A percentile compares a stretch with the other conserved stretches of the same genome.
Conservation (phyloP, 306 rosid species). For the Purshia tridentata region DNA sequence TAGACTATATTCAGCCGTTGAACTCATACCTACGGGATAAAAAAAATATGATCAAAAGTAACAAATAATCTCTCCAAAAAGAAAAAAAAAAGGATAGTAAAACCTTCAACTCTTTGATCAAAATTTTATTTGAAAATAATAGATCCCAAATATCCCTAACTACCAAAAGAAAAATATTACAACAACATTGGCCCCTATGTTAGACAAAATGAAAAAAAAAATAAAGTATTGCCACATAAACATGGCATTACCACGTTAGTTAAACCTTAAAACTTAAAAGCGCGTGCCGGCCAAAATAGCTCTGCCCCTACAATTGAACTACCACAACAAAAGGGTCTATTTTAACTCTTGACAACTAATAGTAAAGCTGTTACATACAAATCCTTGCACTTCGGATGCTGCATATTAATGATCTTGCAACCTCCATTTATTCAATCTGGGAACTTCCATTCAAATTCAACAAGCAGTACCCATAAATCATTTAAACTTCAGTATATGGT, state of each 20-base stretch:
- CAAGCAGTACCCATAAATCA: conserved; percentile 4
- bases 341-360: not conserved
- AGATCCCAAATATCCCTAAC: not conserved
- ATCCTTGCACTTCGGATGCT: not conserved
- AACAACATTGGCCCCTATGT: not conserved
- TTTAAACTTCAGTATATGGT: not conserved
- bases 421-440: not conserved
- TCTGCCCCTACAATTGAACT: not conserved
- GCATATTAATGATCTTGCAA: not conserved
- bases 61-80: not conserved
- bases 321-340: not conserved
- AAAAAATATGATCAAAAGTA: too few species aligned
- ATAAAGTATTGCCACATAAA: not conserved
- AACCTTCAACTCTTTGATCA: not conserved
- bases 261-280: not conserved
- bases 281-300: too few species aligned
- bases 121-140: not conserved
- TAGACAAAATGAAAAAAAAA: not conserved
- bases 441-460: not conserved
- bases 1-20: too few species aligned
- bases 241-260: not conserved
- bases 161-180: not conserved
- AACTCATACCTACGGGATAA: too few species aligned
- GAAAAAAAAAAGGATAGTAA: not conserved
- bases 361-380: not conserved